Base-by-base conservation (phyloP, 129 eudicot genomes). In the Ambrosia artemisiifolia region DNA sequence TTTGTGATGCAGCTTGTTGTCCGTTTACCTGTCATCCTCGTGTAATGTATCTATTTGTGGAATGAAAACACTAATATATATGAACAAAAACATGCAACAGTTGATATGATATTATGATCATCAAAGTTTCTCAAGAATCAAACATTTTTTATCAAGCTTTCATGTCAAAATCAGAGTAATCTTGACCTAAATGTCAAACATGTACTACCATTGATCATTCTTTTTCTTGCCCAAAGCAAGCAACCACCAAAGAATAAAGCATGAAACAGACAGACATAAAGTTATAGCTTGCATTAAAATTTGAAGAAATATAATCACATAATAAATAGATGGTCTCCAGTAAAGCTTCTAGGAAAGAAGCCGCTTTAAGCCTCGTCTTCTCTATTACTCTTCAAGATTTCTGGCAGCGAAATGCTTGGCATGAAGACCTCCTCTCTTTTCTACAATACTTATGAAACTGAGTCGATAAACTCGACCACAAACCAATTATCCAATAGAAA, bases 391-490 rank as follows among this genome's bases (percentile, higher is more conserved):
- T 47, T 46, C 69, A 73, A 61, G 77, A n/a, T 46, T 74, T 63
- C 34, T 47, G 63, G 71, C 71, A 74, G 63, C 78, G 20, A 74
- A 73, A 73, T 35, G 68, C 57, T 72, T 46, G 61, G 51, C 40
- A 63, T 18, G 13, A 47, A 73, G 17, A 48, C 20, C 48, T 62
- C 36, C 70, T 9, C 51, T 71, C 24, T n/a, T 74, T 63, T 62
- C 62, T 48, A 74, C 54, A 38, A 34, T 36, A 16, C 34, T 70
- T 40, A 10, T 10, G 12, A 43, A 10, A 10, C 12, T 8, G 42
- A 40, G 19, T 7, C n/a, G 42, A 64, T 2, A 13, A 49, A 49
- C 48, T 33, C 6, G 11, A 47, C 56, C 63, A 74, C 51, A 34
- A 34, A 74, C 77, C n/a, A n/a, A n/a, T n/a, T n/a, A n/a, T n/a